A percentile compares a stretch with the other conserved stretches of the same genome.
These are phyloP conservation scores for Wallacemonas sp. DNA, from an alignment of 208 protist genomes.

Conservation along the genomic window DNA sequence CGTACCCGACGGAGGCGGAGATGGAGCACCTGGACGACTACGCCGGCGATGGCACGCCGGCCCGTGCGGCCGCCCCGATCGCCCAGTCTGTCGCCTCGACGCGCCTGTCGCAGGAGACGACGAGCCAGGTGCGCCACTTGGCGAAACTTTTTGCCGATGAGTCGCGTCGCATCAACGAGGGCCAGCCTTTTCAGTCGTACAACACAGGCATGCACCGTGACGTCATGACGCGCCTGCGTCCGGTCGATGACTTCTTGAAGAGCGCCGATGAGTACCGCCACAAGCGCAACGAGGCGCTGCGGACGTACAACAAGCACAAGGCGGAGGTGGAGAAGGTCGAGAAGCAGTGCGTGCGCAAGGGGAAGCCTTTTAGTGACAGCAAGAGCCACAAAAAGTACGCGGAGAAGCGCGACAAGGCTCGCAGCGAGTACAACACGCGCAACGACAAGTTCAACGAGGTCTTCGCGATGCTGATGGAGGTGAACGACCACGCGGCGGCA, in stretches of 20 bases:
- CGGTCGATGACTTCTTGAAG: constrained; percentile 57
- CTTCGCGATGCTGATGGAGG: constrained; percentile 63
- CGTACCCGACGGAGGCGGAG: constrained; percentile 34
- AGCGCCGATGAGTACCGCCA: constrained; percentile 29
- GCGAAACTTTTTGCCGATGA: constrained; percentile 56
- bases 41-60: constrained; percentile 1
- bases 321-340: constrained; percentile 61
- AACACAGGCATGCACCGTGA: constrained; percentile 69
- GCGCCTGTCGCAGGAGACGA: constrained; percentile 45
- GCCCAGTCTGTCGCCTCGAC: constrained; percentile 35
- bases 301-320: constrained; percentile 57
- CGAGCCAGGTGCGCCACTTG: constrained; percentile 43
- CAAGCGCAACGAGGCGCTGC: constrained; percentile 36
- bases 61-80: neutral
- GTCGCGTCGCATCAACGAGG: constrained; percentile 56
- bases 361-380: constrained; percentile 65
- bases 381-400: constrained; percentile 53
- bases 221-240: constrained; percentile 50
- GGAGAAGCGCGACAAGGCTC: constrained; percentile 53
- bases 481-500: constrained; percentile 66
- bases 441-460: constrained; percentile 51
- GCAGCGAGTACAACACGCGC: constrained; percentile 33
- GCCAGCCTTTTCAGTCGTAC: constrained; percentile 53
- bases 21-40: constrained; percentile 27
- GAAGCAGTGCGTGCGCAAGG: constrained; percentile 59